Percentiles rank a stretch among this genome's conserved stretches.
Evolutionary conservation across 495 filamentous ascomycete species (phyloP).

Genomic region (Cenococcum geophilum): DNA sequence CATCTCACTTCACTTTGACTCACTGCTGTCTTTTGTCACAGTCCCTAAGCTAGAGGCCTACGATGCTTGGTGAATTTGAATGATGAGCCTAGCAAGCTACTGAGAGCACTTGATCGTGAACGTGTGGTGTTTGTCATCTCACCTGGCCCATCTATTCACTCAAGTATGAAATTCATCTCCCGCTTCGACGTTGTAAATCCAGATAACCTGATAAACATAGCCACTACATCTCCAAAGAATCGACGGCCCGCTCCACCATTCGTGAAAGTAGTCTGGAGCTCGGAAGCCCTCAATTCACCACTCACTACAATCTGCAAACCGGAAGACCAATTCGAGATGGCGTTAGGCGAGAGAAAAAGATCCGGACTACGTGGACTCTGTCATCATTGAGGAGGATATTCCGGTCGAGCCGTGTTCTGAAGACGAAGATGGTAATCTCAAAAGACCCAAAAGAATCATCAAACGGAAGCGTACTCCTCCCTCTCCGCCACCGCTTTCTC

Average conservation of each 20-base stretch:
- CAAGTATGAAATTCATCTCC: too few relatives aligned
- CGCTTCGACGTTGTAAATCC: too few relatives aligned
- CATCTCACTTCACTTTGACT: too few relatives aligned
- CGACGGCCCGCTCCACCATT: background rate
- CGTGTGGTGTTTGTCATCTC: too few relatives aligned
- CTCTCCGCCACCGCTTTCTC: slow-evolving; percentile 23
- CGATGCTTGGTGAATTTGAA: too few relatives aligned
- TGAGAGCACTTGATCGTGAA: too few relatives aligned
- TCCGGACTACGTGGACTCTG: slow-evolving; percentile 20
- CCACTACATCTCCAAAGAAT: background rate
- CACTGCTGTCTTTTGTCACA: too few relatives aligned
- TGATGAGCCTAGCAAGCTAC: too few relatives aligned
- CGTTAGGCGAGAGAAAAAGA: slow-evolving; percentile 17
- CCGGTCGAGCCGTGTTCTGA: slow-evolving; percentile 19
- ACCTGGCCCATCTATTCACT: too few relatives aligned
- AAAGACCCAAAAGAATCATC: slow-evolving; percentile 5
- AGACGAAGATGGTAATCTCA: slow-evolving; percentile 23
- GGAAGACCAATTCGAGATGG: slow-evolving; percentile 24
- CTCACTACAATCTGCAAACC: slow-evolving; percentile 23
- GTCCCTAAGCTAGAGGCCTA: too few relatives aligned
- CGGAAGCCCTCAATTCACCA: background rate
- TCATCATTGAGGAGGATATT: slow-evolving; percentile 25
- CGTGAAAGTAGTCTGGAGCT: slow-evolving; percentile 22
- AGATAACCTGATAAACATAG: too few relatives aligned
- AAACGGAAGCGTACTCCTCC: slow-evolving; percentile 25